Conservation (phyloP, 177 flowering plant genomes). For the Tripterygium wilfordii region DNA sequence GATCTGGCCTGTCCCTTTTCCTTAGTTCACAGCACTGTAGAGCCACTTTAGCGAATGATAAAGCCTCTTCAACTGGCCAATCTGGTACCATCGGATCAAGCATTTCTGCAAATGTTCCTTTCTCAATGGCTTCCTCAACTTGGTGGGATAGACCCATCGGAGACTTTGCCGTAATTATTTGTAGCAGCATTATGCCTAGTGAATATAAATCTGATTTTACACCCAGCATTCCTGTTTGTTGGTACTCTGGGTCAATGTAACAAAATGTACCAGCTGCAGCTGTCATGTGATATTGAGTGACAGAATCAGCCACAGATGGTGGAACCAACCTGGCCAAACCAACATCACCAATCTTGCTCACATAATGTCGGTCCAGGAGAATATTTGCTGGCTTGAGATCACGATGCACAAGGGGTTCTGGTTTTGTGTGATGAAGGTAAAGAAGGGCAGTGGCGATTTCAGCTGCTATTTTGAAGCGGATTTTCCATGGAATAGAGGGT, state of each 20-base stretch:
- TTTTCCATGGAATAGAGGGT: slow-evolving; percentile 45
- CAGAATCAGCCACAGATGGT: slow-evolving; percentile 30
- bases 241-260: slow-evolving; percentile 73
- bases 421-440: slow-evolving; percentile 56
- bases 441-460: slow-evolving; percentile 54
- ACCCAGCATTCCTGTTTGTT: slow-evolving; percentile 52
- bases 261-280: slow-evolving; percentile 78
- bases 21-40: slow-evolving; percentile 52
- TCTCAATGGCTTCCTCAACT: slow-evolving; percentile 41
- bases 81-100: slow-evolving; percentile 46
- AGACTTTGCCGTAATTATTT: slow-evolving; percentile 47
- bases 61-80: slow-evolving; percentile 57
- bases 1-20: slow-evolving; percentile 61
- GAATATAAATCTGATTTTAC: slow-evolving; percentile 63
- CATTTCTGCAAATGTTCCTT: slow-evolving; percentile 30
- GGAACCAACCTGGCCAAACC: slow-evolving; percentile 66
- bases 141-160: slow-evolving; percentile 52
- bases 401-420: slow-evolving; percentile 66
- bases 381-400: slow-evolving; percentile 77
- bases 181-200: slow-evolving; percentile 47
- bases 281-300: slow-evolving; percentile 47
- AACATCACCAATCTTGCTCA: slow-evolving; percentile 56
- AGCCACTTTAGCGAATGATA: slow-evolving; percentile 37
- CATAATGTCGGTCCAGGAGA: slow-evolving; percentile 37
- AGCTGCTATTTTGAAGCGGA: slow-evolving; percentile 48